Evolutionary conservation across 805 yeast genomes (phyloP).

Genomic region (Cyberlindnera bimundalis): DNA sequence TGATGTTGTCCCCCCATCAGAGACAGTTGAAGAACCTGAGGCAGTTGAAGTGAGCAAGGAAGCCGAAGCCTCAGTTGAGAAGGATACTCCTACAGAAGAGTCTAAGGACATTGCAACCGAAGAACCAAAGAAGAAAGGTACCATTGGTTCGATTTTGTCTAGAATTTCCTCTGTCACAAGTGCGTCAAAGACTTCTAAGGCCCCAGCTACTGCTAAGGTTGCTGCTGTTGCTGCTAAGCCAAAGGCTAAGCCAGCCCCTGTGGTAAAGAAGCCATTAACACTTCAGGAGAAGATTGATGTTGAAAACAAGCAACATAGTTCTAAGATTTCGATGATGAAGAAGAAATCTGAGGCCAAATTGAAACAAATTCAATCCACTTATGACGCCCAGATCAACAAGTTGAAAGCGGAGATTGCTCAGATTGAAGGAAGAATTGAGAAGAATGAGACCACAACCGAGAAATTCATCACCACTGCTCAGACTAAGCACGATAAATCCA

Average conservation of each 20-base stretch:
- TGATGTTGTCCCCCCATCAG: too few relatives aligned
- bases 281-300: conserved; percentile 21
- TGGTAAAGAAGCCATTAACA: conserved; percentile 17
- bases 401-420: conserved; percentile 23
- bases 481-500: conserved; percentile 15
- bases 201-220: not conserved
- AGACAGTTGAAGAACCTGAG: too few relatives aligned
- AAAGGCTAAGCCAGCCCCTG: conserved; percentile 11
- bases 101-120: not conserved
- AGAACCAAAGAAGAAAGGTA: conserved; percentile 12
- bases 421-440: conserved; percentile 20
- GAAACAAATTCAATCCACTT: conserved; percentile 20
- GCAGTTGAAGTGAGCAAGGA: not conserved
- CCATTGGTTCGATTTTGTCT: conserved; percentile 7
- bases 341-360: conserved; percentile 16
- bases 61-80: too few relatives aligned
- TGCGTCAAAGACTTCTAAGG: conserved; percentile 1
- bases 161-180: conserved; percentile 7
- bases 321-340: conserved; percentile 18
- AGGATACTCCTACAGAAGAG: conserved; percentile 4
- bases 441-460: conserved; percentile 12
- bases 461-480: conserved; percentile 19
- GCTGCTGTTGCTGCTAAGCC: conserved; percentile 1
- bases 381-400: conserved; percentile 21
- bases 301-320: conserved; percentile 18